A percentile compares a stretch with the other conserved stretches of the same genome.
These are phyloP conservation scores for Dentipellis sp. DNA, from an alignment of 768 basidiomycete genomes.

Conservation along the genomic window DNA sequence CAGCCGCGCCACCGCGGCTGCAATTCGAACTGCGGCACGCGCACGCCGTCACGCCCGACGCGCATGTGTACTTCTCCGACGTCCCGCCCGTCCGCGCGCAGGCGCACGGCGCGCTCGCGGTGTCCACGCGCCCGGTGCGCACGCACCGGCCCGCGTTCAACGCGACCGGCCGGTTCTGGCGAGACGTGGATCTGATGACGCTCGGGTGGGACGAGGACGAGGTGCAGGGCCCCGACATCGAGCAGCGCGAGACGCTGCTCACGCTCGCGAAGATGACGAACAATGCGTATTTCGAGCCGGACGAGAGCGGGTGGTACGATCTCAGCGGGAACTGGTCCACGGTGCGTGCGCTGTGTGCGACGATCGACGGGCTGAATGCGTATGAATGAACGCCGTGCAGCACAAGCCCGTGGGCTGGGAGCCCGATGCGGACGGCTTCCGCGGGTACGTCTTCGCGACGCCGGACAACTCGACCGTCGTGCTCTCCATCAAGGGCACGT, in stretches of 20 bases:
- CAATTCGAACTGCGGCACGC: slow-evolving; percentile 59
- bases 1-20: slow-evolving; percentile 16
- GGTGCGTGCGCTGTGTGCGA: slow-evolving; percentile 20
- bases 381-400: slow-evolving; percentile 22
- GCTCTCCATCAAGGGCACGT: slow-evolving; percentile 90
- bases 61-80: slow-evolving; percentile 53
- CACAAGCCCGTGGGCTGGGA: slow-evolving; percentile 83
- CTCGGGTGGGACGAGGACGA: slow-evolving; percentile 59
- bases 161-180: slow-evolving; percentile 29
- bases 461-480: slow-evolving; percentile 79
- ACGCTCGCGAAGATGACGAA: slow-evolving; percentile 83
- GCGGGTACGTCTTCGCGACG: slow-evolving; percentile 87
- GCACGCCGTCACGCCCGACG: slow-evolving; percentile 45
- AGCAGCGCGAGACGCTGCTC: slow-evolving; percentile 61
- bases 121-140: slow-evolving; percentile 34
- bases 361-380: neutral
- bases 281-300: slow-evolving; percentile 61
- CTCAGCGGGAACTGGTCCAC: slow-evolving; percentile 53
- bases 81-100: slow-evolving; percentile 19
- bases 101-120: slow-evolving; percentile 17
- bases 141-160: slow-evolving; percentile 23
- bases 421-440: slow-evolving; percentile 78
- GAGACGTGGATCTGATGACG: slow-evolving; percentile 27
- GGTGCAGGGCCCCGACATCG: slow-evolving; percentile 61
- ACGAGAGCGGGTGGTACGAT: slow-evolving; percentile 62